Evolutionary conservation across 805 yeast genomes (phyloP).

Genomic region (Ogataea trehaloabstinens): DNA sequence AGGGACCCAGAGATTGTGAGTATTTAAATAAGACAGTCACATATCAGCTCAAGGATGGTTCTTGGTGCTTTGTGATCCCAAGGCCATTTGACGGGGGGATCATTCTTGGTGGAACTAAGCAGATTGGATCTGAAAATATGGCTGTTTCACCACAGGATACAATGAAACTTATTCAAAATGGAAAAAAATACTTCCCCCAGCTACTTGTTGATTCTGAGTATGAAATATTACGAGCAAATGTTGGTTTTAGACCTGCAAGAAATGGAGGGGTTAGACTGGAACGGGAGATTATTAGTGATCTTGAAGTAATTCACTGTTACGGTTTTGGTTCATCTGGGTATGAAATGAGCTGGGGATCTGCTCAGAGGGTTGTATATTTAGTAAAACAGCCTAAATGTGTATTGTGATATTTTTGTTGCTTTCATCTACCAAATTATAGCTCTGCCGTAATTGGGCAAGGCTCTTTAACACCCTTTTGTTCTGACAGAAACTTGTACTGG

Average conservation of each 20-base stretch:
- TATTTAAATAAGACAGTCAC: constrained; percentile 48
- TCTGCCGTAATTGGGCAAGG: constrained; percentile 7
- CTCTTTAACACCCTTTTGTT: constrained; percentile 5
- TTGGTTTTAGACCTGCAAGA: constrained; percentile 70
- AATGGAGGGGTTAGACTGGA: constrained; percentile 45
- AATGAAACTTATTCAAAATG: constrained; percentile 41
- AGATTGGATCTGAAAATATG: constrained; percentile 36
- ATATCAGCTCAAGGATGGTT: constrained; percentile 33
- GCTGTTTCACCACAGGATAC: constrained; percentile 47
- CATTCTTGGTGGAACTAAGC: constrained; percentile 70
- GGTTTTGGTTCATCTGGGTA: constrained; percentile 64
- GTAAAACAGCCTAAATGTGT: too few species aligned
- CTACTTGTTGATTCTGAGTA: constrained; percentile 37
- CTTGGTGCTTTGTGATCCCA: constrained; percentile 54
- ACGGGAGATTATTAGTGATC: constrained; percentile 19
- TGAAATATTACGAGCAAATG: constrained; percentile 51
- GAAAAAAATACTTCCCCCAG: constrained; percentile 46
- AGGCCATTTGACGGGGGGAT: constrained; percentile 59
- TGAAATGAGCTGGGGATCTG: constrained; percentile 65
- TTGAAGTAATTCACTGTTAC: constrained; percentile 60
- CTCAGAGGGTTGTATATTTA: constrained; percentile 40
- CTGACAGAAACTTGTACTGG: constrained; percentile 3
- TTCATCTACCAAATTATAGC: too few species aligned
- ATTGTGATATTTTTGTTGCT: too few species aligned
- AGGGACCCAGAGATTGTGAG: constrained; percentile 42